Base-by-base conservation (phyloP, 192 early-diverging fungal genomes). In the Podila clonocystis region DNA sequence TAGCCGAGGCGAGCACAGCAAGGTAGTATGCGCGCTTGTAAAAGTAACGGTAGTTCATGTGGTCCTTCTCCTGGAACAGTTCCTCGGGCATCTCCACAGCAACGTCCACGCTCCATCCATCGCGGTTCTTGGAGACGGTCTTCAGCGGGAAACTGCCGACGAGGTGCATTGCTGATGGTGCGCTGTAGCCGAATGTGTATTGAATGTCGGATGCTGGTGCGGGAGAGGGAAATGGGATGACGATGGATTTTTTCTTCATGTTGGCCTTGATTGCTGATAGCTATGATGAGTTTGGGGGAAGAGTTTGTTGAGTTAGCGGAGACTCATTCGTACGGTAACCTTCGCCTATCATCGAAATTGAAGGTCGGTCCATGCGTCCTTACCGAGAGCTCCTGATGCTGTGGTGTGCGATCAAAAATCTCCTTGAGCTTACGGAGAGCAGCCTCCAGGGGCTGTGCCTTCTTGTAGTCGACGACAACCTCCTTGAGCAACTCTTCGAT, bases 11-110 rank as follows among this genome's bases (percentile, higher is more conserved):
- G 12, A 97, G 76, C 28, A 94, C 85, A 1, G 96, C 87, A 48
- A 98, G 84, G 82, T 97, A 99, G 69, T 93, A 97, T 9, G 97
- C 94, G 36, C 97, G 91, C 74, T 99, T 99, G 89, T 98, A 90
- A 75, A 96, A 94, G 84, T 99, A 99, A 57, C 98, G 86, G 78
- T 93, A 90, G 86, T 99, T 98, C 72, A 97, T 82, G 74, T 93
- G 89, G 76, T 99, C 98, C 77, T 97, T 96, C 62, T 98, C 96
- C 72, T 94, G 92, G 82, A 98, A 95, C 41, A 97, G 62, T 0
- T 83, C 69, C 75, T 92, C 69, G 29, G 98, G 98, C 96, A 99
- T 98, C 63, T 97, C 91, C 22, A 97, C 93, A 17, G 92, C 92
- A 33, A 99, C 80, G 82, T 99, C 98, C 0, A 98, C 93, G 72